Conservation (phyloP, 2,329 filamentous ascomycete genomes). For the Colletotrichum caudatum region DNA sequence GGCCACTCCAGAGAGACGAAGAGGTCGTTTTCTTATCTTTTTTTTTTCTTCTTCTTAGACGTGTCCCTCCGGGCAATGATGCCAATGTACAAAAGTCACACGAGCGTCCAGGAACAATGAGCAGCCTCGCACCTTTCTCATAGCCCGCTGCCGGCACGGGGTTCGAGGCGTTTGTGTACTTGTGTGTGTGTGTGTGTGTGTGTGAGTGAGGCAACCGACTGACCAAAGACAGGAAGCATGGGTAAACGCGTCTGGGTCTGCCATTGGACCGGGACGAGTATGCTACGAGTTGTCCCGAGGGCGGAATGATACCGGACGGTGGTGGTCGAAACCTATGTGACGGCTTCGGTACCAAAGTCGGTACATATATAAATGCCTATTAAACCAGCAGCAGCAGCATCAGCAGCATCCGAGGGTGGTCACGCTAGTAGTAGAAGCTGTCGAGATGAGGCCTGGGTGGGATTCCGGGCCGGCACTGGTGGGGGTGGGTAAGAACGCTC, state of each 20-base stretch:
- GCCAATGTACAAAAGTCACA: slow-evolving; percentile 43
- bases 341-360: slow-evolving; percentile 12
- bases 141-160: slow-evolving; percentile 1
- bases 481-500: not conserved
- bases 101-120: slow-evolving; percentile 42
- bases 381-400: not conserved
- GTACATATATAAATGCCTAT: not conserved
- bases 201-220: not conserved
- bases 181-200: not conserved
- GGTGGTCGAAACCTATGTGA: slow-evolving; percentile 11
- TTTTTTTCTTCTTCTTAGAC: slow-evolving; percentile 42
- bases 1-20: slow-evolving; percentile 23
- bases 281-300: not conserved
- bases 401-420: not conserved
- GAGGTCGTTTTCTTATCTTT: slow-evolving; percentile 36
- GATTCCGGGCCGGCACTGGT: not conserved
- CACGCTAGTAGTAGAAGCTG: not conserved
- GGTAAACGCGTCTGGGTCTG: not conserved
- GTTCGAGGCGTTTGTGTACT: slow-evolving; percentile 3
- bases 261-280: not conserved
- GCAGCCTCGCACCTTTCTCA: slow-evolving; percentile 40
- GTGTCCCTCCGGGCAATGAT: slow-evolving; percentile 40
- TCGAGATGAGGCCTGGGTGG: not conserved
- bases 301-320: not conserved
- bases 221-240: too few species aligned